Evolutionary conservation across 805 yeast genomes (phyloP).

Genomic region (Candida patagonica): DNA sequence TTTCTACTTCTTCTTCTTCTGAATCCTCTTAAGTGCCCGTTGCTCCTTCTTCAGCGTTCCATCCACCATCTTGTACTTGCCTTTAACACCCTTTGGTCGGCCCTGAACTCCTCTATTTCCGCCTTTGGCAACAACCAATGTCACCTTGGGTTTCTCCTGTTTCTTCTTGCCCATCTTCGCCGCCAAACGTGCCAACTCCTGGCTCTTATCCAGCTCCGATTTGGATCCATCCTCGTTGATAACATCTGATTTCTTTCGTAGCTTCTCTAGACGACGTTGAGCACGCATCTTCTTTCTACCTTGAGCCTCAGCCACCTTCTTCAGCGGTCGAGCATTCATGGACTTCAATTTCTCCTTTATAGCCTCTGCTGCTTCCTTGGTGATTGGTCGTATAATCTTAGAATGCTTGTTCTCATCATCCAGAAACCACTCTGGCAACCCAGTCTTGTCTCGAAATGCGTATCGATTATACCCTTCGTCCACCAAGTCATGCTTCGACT

Average conservation of each 20-base stretch:
- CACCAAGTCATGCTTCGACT: constrained; percentile 71
- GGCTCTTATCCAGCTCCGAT: constrained; percentile 90
- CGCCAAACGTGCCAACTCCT: constrained; percentile 82
- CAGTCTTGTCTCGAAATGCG: constrained; percentile 84
- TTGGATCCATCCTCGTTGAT: constrained; percentile 81
- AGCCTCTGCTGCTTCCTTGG: constrained; percentile 85
- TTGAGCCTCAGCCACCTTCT: constrained; percentile 96
- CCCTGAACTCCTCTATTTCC: constrained; percentile 79
- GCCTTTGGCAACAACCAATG: constrained; percentile 84
- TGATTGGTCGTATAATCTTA: constrained; percentile 78
- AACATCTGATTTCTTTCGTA: constrained; percentile 86
- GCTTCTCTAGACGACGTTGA: constrained; percentile 69
- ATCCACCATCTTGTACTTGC: constrained; percentile 98
- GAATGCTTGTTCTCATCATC: constrained; percentile 88
- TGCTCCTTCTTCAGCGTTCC: constrained; percentile 97
- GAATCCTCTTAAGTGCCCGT: constrained; percentile 82
- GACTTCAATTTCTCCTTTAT: constrained; percentile 66
- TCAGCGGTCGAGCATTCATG: constrained; percentile 93
- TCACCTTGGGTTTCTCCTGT: constrained; percentile 67
- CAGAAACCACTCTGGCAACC: constrained; percentile 92
- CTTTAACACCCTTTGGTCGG: constrained; percentile 94
- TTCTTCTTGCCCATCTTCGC: constrained; percentile 66
- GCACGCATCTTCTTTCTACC: constrained; percentile 96
- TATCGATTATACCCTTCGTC: constrained; percentile 90
- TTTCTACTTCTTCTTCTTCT: constrained; percentile 69